Conservation (phyloP, 305 asterid species). For the Plantago coronopus region DNA sequence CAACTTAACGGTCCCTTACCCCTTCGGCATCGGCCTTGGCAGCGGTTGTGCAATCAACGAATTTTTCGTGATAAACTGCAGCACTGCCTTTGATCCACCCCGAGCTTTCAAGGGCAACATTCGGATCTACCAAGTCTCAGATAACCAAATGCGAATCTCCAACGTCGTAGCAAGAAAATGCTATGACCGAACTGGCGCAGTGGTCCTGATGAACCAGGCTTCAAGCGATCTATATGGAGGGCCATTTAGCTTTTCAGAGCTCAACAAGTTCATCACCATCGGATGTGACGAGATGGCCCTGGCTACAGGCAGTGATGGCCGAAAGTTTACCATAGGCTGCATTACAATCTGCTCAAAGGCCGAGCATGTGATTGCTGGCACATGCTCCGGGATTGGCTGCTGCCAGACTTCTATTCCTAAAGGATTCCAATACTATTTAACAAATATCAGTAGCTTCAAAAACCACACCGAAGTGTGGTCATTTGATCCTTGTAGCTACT, state of each 20-base stretch:
- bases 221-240: not conserved
- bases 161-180: constrained; percentile 31
- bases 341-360: not conserved
- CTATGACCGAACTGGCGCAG: constrained; percentile 19
- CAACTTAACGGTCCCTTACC: constrained; percentile 46
- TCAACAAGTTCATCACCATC: constrained; percentile 9
- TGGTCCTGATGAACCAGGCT: not conserved
- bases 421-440: not conserved
- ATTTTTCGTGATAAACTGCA: constrained; percentile 38
- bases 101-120: constrained; percentile 19
- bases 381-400: constrained; percentile 11
- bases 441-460: not conserved
- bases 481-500: constrained; percentile 6
- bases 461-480: constrained; percentile 4
- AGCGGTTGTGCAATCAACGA: constrained; percentile 25
- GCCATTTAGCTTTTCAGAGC: not conserved
- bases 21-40: constrained; percentile 44
- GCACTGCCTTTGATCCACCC: constrained; percentile 26
- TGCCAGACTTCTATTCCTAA: constrained; percentile 8
- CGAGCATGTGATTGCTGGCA: not conserved
- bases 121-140: constrained; percentile 30
- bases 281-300: constrained; percentile 2
- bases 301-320: not conserved
- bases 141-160: constrained; percentile 33
- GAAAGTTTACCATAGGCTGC: not conserved